Conservation (phyloP, 2,329 filamentous ascomycete species). For the Daldinia sp. region DNA sequence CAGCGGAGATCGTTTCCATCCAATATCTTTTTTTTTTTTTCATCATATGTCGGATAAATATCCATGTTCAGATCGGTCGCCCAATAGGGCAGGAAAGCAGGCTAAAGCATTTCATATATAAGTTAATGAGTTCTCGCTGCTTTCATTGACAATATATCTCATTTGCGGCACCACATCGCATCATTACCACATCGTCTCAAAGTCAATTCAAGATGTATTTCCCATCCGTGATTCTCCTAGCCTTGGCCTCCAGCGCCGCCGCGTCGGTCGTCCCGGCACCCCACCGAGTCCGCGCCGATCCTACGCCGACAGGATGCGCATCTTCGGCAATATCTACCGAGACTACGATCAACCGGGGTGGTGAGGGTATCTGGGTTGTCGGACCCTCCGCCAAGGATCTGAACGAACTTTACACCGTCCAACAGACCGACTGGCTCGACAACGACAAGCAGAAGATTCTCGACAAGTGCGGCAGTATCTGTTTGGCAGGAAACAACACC, state of each 20-base stretch:
- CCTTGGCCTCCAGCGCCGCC: constrained; percentile 12
- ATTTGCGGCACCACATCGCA: neutral
- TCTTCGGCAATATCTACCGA: constrained; percentile 32
- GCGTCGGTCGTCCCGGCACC: constrained; percentile 27
- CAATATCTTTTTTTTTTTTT: constrained; percentile 24
- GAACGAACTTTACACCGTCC: constrained; percentile 32
- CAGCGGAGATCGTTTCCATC: constrained; percentile 7
- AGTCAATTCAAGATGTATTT: constrained; percentile 16
- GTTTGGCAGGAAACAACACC: constrained; percentile 35
- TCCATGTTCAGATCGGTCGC: constrained; percentile 20
- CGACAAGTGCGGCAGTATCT: constrained; percentile 33
- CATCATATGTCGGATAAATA: constrained; percentile 22
- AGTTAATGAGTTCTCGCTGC: constrained; percentile 13
- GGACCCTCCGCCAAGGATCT: constrained; percentile 26
- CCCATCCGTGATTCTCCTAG: constrained; percentile 8
- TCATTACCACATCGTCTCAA: neutral
- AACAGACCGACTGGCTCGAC: constrained; percentile 36
- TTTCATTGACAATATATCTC: neutral
- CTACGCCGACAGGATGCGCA: constrained; percentile 30
- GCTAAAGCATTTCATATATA: constrained; percentile 21
- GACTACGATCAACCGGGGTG: constrained; percentile 33
- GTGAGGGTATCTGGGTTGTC: constrained; percentile 36
- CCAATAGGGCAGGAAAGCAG: constrained; percentile 17
- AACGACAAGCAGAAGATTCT: constrained; percentile 32
- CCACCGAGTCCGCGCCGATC: constrained; percentile 25